Conservation (phyloP, 2,329 filamentous ascomycete genomes). For the Sporothrix humicola region DNA sequence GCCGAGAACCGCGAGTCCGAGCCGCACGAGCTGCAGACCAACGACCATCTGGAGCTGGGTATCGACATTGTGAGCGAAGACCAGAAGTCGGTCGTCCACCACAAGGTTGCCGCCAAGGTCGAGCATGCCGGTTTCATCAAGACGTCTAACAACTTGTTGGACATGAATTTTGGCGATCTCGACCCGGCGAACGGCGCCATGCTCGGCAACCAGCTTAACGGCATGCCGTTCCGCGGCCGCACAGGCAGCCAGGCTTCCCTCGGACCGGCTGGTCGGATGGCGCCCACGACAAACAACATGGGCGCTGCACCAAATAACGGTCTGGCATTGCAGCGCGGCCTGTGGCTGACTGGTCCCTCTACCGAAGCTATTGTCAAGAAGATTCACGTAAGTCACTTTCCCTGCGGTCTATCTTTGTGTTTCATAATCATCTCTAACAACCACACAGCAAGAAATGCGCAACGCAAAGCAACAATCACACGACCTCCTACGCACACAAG, state of each 20-base stretch:
- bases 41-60: conserved; percentile 90
- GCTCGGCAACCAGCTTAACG: conserved; percentile 67
- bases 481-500: conserved; percentile 80
- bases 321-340: conserved; percentile 76
- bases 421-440: neutral
- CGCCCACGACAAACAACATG: conserved; percentile 54
- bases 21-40: conserved; percentile 87
- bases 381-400: conserved; percentile 67
- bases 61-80: conserved; percentile 99
- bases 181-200: conserved; percentile 78
- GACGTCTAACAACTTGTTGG: conserved; percentile 75
- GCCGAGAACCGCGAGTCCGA: conserved; percentile 96
- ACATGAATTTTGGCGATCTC: conserved; percentile 90
- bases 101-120: conserved; percentile 96
- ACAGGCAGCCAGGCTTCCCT: conserved; percentile 70
- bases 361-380: conserved; percentile 94
- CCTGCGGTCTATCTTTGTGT: neutral
- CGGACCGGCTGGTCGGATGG: conserved; percentile 65
- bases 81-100: conserved; percentile 96
- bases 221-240: conserved; percentile 73
- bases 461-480: conserved; percentile 85
- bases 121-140: conserved; percentile 89
- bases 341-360: conserved; percentile 86
- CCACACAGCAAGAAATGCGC: conserved; percentile 80
- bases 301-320: conserved; percentile 59